Evolutionary conservation across 495 filamentous ascomycete genomes (phyloP).

Genomic region (Neurospora tetraspora): DNA sequence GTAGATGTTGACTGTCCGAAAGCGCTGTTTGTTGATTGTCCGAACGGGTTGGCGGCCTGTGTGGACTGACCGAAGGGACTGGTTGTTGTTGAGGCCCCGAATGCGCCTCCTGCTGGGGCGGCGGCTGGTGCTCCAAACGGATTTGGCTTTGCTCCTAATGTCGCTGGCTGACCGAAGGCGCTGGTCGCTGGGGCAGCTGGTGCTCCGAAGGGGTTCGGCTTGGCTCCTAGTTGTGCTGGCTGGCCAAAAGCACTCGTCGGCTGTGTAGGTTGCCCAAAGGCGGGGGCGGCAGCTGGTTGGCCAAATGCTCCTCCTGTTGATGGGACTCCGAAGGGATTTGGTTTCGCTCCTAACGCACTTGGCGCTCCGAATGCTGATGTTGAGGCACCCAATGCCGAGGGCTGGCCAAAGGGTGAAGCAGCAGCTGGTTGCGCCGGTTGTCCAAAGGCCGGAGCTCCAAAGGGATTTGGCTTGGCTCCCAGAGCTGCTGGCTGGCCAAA

Average conservation of each 20-base stretch:
- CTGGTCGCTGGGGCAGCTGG: neutral
- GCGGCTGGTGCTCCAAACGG: slow-evolving; percentile 16
- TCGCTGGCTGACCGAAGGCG: slow-evolving; percentile 3
- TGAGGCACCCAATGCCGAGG: slow-evolving; percentile 22
- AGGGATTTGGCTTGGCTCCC: slow-evolving; percentile 31
- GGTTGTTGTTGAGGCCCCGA: neutral
- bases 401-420: slow-evolving; percentile 29
- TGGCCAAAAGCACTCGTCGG: slow-evolving; percentile 18
- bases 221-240: slow-evolving; percentile 20
- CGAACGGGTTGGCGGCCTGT: slow-evolving; percentile 6
- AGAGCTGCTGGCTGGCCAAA: slow-evolving; percentile 37
- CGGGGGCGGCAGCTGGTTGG: slow-evolving; percentile 23
- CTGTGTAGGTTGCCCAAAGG: slow-evolving; percentile 32
- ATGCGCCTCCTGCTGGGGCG: neutral
- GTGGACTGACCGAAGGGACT: slow-evolving; percentile 13
- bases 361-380: slow-evolving; percentile 6
- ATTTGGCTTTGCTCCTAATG: slow-evolving; percentile 13
- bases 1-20: slow-evolving; percentile 2
- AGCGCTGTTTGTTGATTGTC: too few species aligned
- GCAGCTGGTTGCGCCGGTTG: slow-evolving; percentile 30
- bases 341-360: slow-evolving; percentile 23
- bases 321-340: slow-evolving; percentile 30
- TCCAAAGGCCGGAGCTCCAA: slow-evolving; percentile 30
- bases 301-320: slow-evolving; percentile 28
- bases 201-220: slow-evolving; percentile 17